phyloP scores from a whole-genome alignment of 352 stramenopile genomes.

The Globisporangium okanoganense region DNA sequence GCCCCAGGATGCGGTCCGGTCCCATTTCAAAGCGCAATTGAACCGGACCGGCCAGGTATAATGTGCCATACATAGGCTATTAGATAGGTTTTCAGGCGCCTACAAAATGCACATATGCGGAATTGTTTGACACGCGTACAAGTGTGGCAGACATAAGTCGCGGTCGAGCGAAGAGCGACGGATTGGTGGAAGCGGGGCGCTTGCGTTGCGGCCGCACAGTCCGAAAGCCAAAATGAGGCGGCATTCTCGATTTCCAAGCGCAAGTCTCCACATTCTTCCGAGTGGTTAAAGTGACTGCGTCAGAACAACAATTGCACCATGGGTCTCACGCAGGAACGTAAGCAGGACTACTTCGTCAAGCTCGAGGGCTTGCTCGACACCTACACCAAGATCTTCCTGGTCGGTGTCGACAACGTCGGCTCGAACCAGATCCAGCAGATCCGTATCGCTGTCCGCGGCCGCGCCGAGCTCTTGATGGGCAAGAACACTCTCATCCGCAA shows the following conservation, averaged over 20 bases:
- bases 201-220: neutral
- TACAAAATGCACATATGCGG: slow-evolving; percentile 22
- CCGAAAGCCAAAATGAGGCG: too few relatives aligned
- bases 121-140: neutral
- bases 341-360: slow-evolving; percentile 97
- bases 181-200: slow-evolving; percentile 37
- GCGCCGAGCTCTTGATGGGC: slow-evolving; percentile 98
- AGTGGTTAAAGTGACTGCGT: slow-evolving; percentile 89
- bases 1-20: neutral
- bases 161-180: neutral
- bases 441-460: slow-evolving; percentile 92
- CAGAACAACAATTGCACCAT: slow-evolving; percentile 56
- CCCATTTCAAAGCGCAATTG: neutral
- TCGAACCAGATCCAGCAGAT: slow-evolving; percentile 99
- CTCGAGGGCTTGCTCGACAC: slow-evolving; percentile 94
- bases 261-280: slow-evolving; percentile 61
- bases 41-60: neutral
- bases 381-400: slow-evolving; percentile 98
- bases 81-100: neutral
- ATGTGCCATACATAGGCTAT: neutral
- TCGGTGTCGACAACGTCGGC: slow-evolving; percentile 99
- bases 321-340: slow-evolving; percentile 96
- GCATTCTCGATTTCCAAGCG: slow-evolving; percentile 64
- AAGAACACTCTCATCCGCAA: slow-evolving; percentile 99
- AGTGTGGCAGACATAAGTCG: slow-evolving; percentile 5